Evolutionary conservation across 768 basidiomycete species (phyloP), one percentile per base, ranked within the genome.

Genomic region (Polyporus arcularius): DNA sequence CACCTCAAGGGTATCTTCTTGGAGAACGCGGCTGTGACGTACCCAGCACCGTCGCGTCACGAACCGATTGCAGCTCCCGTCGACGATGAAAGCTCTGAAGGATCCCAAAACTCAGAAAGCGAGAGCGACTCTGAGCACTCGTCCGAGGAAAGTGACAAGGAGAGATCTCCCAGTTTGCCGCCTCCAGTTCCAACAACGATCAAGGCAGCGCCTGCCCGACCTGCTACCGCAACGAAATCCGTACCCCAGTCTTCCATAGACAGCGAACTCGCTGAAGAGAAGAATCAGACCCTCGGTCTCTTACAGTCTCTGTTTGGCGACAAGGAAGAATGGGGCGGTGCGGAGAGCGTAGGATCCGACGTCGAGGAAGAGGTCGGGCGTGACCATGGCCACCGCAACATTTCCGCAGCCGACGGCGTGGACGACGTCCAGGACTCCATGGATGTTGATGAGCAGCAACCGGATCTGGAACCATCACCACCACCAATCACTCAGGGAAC

Each of bases 1-100:
- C 86, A 91, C 71, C 66, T 92, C 66, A 89, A 83, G 58, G 92
- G 90, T 3, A 73, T 82, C 26, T 88, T 90, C 72, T 67, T 92
- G 66, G 87, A 73, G 38, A 63, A 63, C 30, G 62, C 62, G 4
- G 60, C 63, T 4, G 63, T 38, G 9, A 45, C 30, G 4, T 30
- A 58, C 40, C 18, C 32, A 26, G 15, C 46, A 26, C 10, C 46
- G 10, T 9, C n/a, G n/a, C 46, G 3, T 26, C 26, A 6, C 12
- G 8, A 18, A 7, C 14, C 46, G 8, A 7, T 5, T 35, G 31
- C 28, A 16, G 4, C 16, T 1, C 30, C 3, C 11, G 15, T 16
- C 5, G 31, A 32, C 35, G 31, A n/a, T 2, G 31, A 10, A 4
- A 4, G 4, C 31, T 8, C 16, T 21, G 49, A 16, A 10, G 2